Conservation (phyloP, 139 green algal genomes). For the Asterochloris erici region DNA sequence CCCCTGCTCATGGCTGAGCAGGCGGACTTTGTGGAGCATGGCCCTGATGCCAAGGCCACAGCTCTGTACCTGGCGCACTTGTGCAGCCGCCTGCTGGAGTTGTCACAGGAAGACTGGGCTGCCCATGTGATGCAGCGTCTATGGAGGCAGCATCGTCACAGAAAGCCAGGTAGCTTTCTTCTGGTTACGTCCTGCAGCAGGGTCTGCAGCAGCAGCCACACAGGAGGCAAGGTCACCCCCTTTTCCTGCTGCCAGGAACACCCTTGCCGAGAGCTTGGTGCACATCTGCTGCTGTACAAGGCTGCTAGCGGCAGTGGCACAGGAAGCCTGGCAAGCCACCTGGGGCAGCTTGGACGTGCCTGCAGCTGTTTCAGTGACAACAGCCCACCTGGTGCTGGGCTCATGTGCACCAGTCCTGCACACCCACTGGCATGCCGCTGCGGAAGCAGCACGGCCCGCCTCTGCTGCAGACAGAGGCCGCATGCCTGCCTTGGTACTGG, state of each 20-base stretch:
- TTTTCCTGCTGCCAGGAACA: background rate
- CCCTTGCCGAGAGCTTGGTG: background rate
- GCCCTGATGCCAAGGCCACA: constrained; percentile 64
- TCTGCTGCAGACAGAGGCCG: background rate
- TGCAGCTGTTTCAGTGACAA: no score
- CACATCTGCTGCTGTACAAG: background rate
- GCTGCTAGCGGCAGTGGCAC: background rate
- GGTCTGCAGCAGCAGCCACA: background rate
- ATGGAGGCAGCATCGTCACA: constrained; percentile 24
- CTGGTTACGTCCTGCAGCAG: background rate
- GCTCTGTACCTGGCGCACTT: constrained; percentile 72
- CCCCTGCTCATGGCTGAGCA: constrained; percentile 60
- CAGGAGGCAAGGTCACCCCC: background rate
- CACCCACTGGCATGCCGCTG: no score
- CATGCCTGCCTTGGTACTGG: background rate
- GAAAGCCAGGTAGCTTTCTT: background rate
- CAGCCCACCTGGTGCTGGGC: no score
- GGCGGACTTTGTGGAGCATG: constrained; percentile 42
- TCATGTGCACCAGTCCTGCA: no score
- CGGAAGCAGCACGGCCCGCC: no score
- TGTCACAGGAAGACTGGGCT: constrained; percentile 67
- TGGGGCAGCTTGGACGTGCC: no score
- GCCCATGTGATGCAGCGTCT: constrained; percentile 60
- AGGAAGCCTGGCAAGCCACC: no score
- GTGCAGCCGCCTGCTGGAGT: constrained; percentile 66